A percentile compares a stretch with the other conserved stretches of the same genome.
These are phyloP conservation scores for Thielaviopsis euricoi DNA, from an alignment of 2,329 filamentous ascomycete genomes.

Conservation along the genomic window DNA sequence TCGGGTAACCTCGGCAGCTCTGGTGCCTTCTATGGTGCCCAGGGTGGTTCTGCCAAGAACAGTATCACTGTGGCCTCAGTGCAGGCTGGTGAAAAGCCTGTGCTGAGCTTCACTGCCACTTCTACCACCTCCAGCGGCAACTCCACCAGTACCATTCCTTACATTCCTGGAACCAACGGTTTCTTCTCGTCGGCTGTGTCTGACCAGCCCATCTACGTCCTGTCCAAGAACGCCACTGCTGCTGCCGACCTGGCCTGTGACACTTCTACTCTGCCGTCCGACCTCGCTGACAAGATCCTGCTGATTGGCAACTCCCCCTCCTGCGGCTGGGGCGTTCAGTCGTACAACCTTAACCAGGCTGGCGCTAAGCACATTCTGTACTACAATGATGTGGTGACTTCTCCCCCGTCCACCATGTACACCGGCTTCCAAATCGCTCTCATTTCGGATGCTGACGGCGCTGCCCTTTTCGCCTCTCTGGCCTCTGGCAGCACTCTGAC, in stretches of 20 bases:
- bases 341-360: constrained; percentile 13
- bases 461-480: constrained; percentile 16
- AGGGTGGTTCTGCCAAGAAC: constrained; percentile 19
- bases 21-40: constrained; percentile 24
- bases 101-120: not conserved
- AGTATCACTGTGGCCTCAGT: constrained; percentile 26
- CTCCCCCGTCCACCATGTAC: constrained; percentile 20
- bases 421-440: constrained; percentile 12
- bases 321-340: not conserved
- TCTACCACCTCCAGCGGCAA: not conserved
- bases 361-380: constrained; percentile 16
- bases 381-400: constrained; percentile 8
- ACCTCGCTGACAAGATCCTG: constrained; percentile 17
- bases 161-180: not conserved
- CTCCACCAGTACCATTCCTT: constrained; percentile 11
- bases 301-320: constrained; percentile 10
- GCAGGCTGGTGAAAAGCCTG: constrained; percentile 20
- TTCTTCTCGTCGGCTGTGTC: not conserved
- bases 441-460: constrained; percentile 17
- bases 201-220: not conserved
- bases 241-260: constrained; percentile 13
- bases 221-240: not conserved
- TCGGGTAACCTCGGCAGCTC: constrained; percentile 32
- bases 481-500: constrained; percentile 20
- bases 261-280: constrained; percentile 17